phyloP scores from a whole-genome alignment of 352 stramenopile genomes.

The Pythium plurisporium region DNA sequence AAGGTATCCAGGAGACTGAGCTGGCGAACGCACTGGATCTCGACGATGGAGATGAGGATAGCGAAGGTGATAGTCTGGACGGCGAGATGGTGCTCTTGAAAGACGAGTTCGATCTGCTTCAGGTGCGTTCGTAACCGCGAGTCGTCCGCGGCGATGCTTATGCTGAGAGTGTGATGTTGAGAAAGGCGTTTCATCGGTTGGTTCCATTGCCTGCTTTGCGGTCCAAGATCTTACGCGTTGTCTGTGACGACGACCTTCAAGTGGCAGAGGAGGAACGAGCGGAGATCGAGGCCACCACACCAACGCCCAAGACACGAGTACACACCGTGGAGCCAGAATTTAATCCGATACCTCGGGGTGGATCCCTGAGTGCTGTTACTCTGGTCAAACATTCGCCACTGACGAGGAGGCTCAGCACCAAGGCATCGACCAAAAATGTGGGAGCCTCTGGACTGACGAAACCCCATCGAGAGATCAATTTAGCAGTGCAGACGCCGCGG shows the following conservation, averaged over 20 bases:
- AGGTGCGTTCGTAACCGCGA: conserved; percentile 18
- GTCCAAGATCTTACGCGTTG: conserved; percentile 44
- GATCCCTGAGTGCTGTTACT: too few relatives aligned
- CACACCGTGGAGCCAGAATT: too few relatives aligned
- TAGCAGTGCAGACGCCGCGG: conserved; percentile 28
- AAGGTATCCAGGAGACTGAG: conserved; percentile 1
- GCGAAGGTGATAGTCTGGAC: conserved; percentile 4
- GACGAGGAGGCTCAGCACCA: conserved; percentile 31
- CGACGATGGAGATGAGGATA: neutral
- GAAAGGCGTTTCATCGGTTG: conserved; percentile 47
- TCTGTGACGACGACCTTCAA: conserved; percentile 53
- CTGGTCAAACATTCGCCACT: conserved; percentile 23
- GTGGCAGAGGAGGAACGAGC: conserved; percentile 26
- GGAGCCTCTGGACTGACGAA: conserved; percentile 15
- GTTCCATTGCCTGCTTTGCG: conserved; percentile 48
- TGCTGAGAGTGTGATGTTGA: too few relatives aligned
- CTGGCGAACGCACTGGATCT: neutral
- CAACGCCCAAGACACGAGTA: too few relatives aligned
- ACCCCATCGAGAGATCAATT: conserved; percentile 40
- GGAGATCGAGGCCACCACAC: neutral
- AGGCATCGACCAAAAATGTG: neutral
- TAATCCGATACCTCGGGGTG: too few relatives aligned
- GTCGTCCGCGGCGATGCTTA: too few relatives aligned
- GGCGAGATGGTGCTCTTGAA: conserved; percentile 45
- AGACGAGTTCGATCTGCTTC: conserved; percentile 53